phyloP scores from a whole-genome alignment of 2,329 filamentous ascomycete species.

The Blastomyces gilchristii region DNA sequence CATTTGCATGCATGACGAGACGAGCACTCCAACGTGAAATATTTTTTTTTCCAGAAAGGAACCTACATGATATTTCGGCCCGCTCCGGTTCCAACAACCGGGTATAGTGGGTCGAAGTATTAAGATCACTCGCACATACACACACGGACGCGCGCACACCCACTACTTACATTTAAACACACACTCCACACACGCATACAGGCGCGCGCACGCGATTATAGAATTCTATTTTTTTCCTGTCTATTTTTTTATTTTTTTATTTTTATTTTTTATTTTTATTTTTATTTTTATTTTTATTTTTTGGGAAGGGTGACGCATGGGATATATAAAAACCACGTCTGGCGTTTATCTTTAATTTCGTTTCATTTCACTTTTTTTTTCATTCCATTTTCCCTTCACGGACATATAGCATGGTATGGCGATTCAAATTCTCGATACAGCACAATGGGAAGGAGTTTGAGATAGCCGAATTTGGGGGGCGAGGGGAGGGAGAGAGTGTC shows the following conservation, averaged over 20 bases:
- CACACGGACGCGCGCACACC: not conserved
- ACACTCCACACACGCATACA: not conserved
- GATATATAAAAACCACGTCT: too few relatives aligned
- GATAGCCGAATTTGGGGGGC: too few relatives aligned
- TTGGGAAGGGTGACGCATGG: too few relatives aligned
- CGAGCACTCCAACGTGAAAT: conserved; percentile 4
- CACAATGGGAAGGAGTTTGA: too few relatives aligned
- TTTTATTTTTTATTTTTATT: not conserved
- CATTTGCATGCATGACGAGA: not conserved
- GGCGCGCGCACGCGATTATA: not conserved
- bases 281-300: too few relatives aligned
- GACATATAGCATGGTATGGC: too few relatives aligned
- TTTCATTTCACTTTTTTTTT: too few relatives aligned
- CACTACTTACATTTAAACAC: not conserved
- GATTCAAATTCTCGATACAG: too few relatives aligned
- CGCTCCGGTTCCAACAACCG: conserved; percentile 4
- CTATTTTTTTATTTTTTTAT: not conserved
- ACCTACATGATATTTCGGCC: not conserved
- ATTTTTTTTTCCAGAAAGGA: not conserved
- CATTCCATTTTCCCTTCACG: too few relatives aligned
- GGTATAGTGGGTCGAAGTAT: not conserved
- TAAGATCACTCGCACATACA: not conserved
- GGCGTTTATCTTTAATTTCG: too few relatives aligned
- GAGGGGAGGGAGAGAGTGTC: not conserved
- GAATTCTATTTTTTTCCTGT: not conserved